These are phyloP conservation scores for Solanum raphanifolium DNA, from an alignment of 257 asterid species.

Conservation along the genomic window DNA sequence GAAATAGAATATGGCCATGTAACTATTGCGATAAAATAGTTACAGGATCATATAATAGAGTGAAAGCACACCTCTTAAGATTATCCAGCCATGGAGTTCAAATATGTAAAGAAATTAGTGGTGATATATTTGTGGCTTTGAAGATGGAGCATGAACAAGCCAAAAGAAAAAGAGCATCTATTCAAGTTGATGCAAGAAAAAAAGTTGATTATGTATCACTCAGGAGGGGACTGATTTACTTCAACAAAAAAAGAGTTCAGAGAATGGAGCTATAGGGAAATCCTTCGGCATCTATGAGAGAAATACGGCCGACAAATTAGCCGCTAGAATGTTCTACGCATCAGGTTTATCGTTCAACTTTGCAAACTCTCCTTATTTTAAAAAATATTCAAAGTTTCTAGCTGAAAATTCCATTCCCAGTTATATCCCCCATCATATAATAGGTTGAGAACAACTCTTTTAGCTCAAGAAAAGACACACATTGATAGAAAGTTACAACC, in stretches of 20 bases:
- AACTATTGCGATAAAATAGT: background rate
- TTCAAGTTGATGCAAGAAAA: background rate
- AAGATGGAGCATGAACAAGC: background rate
- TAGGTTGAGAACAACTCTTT: background rate
- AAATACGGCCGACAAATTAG: background rate
- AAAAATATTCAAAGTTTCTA: background rate
- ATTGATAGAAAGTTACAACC: too few relatives aligned
- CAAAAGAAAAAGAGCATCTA: too few relatives aligned
- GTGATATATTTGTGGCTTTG: background rate
- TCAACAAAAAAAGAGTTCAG: background rate
- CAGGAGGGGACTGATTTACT: background rate
- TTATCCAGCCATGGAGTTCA: background rate
- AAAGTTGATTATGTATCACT: background rate
- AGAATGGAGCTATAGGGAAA: background rate
- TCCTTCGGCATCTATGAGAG: background rate
- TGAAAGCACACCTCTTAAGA: background rate
- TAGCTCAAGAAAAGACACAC: too few relatives aligned
- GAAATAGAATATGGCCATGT: background rate
- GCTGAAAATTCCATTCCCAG: background rate
- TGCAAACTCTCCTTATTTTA: background rate
- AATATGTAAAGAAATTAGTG: background rate
- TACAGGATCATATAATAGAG: background rate
- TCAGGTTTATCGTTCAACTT: background rate
- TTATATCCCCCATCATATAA: background rate
- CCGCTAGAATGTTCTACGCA: background rate